These are phyloP conservation scores for Candida morakotiae DNA, from an alignment of 805 yeast species.

Conservation along the genomic window DNA sequence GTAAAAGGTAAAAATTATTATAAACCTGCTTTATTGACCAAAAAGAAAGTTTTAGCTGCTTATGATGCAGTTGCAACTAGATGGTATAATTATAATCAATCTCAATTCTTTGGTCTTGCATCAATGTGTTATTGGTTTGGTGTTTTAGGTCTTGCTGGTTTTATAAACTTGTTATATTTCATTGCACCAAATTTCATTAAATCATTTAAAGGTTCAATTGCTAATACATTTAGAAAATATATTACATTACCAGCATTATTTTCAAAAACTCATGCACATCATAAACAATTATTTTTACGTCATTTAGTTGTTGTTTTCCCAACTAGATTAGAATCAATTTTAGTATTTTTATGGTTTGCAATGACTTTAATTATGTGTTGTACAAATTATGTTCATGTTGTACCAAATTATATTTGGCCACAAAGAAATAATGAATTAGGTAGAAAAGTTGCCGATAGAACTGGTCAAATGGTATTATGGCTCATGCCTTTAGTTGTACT, in stretches of 20 bases:
- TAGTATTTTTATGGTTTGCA: slow-evolving; percentile 37
- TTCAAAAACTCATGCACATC: slow-evolving; percentile 14
- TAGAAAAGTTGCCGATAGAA: slow-evolving; percentile 50
- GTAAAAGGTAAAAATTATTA: slow-evolving; percentile 23
- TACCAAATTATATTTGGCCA: slow-evolving; percentile 16
- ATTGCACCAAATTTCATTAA: slow-evolving; percentile 35
- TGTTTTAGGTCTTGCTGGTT: slow-evolving; percentile 37
- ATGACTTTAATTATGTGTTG: slow-evolving; percentile 25
- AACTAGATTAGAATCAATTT: slow-evolving; percentile 46
- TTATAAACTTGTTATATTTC: slow-evolving; percentile 37
- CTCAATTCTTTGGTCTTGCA: slow-evolving; percentile 37
- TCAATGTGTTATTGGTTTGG: slow-evolving; percentile 46
- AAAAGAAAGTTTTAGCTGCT: slow-evolving; percentile 22
- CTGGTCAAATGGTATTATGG: slow-evolving; percentile 48
- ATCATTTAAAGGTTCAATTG: slow-evolving; percentile 23
- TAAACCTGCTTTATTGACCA: slow-evolving; percentile 32
- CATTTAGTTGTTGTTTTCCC: slow-evolving; percentile 36
- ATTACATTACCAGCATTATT: slow-evolving; percentile 25
- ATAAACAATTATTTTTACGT: slow-evolving; percentile 9
- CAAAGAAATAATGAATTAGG: slow-evolving; percentile 23
- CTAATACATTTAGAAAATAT: slow-evolving; percentile 19
- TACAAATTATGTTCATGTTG: slow-evolving; percentile 20
- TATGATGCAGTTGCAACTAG: slow-evolving; percentile 26
- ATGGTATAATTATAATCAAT: slow-evolving; percentile 32
- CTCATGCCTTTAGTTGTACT: slow-evolving; percentile 55